Evolutionary conservation across 2,329 filamentous ascomycete species (phyloP).

Genomic region (Neophaeococcomyces mojaviensis): DNA sequence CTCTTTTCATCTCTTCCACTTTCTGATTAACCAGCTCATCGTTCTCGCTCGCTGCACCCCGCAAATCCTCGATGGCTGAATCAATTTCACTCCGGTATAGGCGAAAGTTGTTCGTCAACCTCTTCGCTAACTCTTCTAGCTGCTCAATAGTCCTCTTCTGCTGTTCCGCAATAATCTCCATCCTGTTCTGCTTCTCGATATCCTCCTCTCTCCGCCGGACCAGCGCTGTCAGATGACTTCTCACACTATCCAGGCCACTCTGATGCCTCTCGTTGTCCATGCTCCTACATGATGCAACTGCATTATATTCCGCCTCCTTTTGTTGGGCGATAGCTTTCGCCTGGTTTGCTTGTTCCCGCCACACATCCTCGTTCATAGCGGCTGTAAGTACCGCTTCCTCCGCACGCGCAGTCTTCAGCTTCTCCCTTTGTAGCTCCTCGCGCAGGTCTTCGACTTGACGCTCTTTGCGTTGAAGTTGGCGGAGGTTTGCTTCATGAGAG

Average conservation of each 20-base stretch:
- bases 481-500: constrained; percentile 40
- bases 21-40: constrained; percentile 29
- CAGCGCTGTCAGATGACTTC: constrained; percentile 29
- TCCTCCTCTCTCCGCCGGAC: constrained; percentile 30
- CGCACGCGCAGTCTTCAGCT: constrained; percentile 32
- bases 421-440: constrained; percentile 34
- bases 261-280: constrained; percentile 35
- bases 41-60: constrained; percentile 20
- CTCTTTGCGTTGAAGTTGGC: constrained; percentile 40
- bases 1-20: constrained; percentile 34
- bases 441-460: constrained; percentile 41
- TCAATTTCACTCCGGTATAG: constrained; percentile 37
- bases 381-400: constrained; percentile 31
- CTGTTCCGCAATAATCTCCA: constrained; percentile 40
- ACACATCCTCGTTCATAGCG: constrained; percentile 19
- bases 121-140: constrained; percentile 34
- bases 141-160: constrained; percentile 38
- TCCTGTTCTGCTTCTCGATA: constrained; percentile 31
- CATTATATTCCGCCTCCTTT: constrained; percentile 33
- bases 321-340: constrained; percentile 22
- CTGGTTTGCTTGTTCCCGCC: constrained; percentile 25
- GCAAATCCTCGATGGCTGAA: constrained; percentile 28
- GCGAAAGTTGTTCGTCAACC: constrained; percentile 33
- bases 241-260: constrained; percentile 32
- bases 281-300: constrained; percentile 32